Percentiles rank a stretch among this genome's conserved stretches.
These are phyloP conservation scores for Lithohypha guttulata DNA, from an alignment of 2,329 filamentous ascomycete genomes.

Conservation along the genomic window DNA sequence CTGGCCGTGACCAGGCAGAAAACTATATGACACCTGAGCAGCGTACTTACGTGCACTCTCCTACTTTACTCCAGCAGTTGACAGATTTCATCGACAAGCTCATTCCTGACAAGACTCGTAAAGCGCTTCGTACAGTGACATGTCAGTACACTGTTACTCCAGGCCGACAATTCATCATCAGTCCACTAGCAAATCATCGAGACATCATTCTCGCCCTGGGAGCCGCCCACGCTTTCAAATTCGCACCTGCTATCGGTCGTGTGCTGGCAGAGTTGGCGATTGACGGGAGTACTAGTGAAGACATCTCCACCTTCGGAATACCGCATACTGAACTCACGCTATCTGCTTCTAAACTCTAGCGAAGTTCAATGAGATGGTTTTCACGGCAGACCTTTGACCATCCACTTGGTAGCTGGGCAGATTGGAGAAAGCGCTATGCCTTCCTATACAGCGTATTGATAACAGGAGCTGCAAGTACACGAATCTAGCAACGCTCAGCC, in stretches of 20 bases:
- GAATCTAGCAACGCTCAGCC: too few relatives aligned
- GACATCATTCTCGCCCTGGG: conserved; percentile 21
- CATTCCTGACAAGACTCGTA: conserved; percentile 20
- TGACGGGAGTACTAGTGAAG: conserved; percentile 21
- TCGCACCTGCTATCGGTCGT: conserved; percentile 22
- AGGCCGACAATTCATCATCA: conserved; percentile 24
- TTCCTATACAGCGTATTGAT: too few relatives aligned
- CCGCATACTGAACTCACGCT: too few relatives aligned
- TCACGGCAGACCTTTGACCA: neutral
- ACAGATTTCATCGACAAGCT: conserved; percentile 18
- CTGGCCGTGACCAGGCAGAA: conserved; percentile 19
- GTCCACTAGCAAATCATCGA: conserved; percentile 20
- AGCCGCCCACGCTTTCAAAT: conserved; percentile 24
- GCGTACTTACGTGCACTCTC: conserved; percentile 24
- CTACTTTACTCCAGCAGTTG: conserved; percentile 19
- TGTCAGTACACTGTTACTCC: conserved; percentile 25
- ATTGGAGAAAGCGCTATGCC: too few relatives aligned
- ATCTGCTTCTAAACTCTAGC: neutral
- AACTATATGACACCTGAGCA: conserved; percentile 24
- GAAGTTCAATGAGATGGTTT: neutral
- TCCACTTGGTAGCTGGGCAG: too few relatives aligned
- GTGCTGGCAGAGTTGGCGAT: conserved; percentile 22
- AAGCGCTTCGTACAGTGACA: conserved; percentile 23
- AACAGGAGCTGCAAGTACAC: too few relatives aligned
- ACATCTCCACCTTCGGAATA: conserved; percentile 22